Evolutionary conservation across 2,329 filamentous ascomycete genomes (phyloP), one percentile per base, ranked within the genome.

Genomic region (Ilyonectria destructans): DNA sequence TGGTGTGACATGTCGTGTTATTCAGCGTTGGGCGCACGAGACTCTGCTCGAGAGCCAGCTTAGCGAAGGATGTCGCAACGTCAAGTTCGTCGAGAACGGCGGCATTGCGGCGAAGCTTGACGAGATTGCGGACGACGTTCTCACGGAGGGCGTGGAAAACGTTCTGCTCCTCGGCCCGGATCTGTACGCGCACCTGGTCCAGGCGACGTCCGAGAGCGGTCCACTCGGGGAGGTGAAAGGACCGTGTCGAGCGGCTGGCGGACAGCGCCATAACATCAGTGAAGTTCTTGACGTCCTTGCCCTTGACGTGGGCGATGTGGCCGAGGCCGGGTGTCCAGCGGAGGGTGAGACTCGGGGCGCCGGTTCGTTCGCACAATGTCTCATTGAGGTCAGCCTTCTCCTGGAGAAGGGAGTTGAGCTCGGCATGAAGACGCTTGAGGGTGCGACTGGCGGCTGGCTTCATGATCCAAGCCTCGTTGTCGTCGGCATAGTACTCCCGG

Each of bases 81-180:
- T 99, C 96, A 9, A 99, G 88, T 80, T 98, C 95, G 79, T 98
- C 96, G 21, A 99, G 89, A 1, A 97, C 92, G n/a, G 90, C 88
- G 12, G 96, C 95, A 80, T 98, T 98, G 65, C 93, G 92, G 6
- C 96, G 91, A 15, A 99, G 88, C 75, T 92, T 94, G 70, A 98
- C 90, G 3, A 99, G 88, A 74, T 95, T 96, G 54, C 88, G 83
- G 4, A 98, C 90, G 0, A 98, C 95, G 58, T 89, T 86, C 68
- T 91, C 88, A 33, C 96, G 92, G 9, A 99, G 85, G 6, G 87
- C 82, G 64, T 89, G 85, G 74, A 98, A 94, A 8, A 99, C 91
- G 51, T 88, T 87, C 75, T 94, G 89, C 82, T 99, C 96, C 80
- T 98, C 96, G 65, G 88, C 86, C 43, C 94, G 90, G 76, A 99